Percentiles rank a stretch among this genome's conserved stretches.
phyloP scores from a whole-genome alignment of 1,284 basidiomycete genomes.

The Pholiota adiposa region DNA sequence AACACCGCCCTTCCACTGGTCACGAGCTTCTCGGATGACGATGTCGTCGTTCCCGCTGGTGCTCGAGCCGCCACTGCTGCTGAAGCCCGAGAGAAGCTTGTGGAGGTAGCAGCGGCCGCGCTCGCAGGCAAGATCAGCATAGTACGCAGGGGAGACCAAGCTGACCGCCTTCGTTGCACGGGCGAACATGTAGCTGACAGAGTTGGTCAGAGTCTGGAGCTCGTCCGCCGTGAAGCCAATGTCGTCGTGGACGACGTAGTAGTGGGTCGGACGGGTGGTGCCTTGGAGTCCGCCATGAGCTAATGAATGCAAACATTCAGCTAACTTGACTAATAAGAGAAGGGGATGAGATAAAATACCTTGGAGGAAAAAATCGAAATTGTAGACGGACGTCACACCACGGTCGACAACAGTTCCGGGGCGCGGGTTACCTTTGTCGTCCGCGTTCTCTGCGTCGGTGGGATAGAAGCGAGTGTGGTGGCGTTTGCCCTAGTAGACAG shows the following conservation, averaged over 20 bases:
- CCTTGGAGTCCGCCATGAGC: slow-evolving; percentile 71
- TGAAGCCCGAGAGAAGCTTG: slow-evolving; percentile 63
- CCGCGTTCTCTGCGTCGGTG: slow-evolving; percentile 55
- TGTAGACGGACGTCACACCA: slow-evolving; percentile 69
- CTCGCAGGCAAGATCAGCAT: slow-evolving; percentile 78
- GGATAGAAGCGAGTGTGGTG: slow-evolving; percentile 87
- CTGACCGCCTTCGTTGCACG: slow-evolving; percentile 83
- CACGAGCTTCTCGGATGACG: slow-evolving; percentile 53
- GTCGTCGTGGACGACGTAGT: slow-evolving; percentile 77
- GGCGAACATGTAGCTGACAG: slow-evolving; percentile 75
- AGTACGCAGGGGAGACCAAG: slow-evolving; percentile 78
- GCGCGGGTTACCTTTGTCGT: slow-evolving; percentile 67
- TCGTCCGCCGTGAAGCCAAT: slow-evolving; percentile 69
- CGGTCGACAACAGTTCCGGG: slow-evolving; percentile 79
- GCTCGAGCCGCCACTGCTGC: slow-evolving; percentile 38
- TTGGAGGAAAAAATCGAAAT: slow-evolving; percentile 80
- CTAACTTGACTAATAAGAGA: neutral
- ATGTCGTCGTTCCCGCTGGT: slow-evolving; percentile 53
- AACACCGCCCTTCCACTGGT: slow-evolving; percentile 63
- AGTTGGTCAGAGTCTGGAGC: slow-evolving; percentile 64
- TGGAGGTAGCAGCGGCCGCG: slow-evolving; percentile 77
- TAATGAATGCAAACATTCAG: slow-evolving; percentile 22
- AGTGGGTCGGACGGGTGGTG: slow-evolving; percentile 74
- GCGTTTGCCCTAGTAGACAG: slow-evolving; percentile 56
- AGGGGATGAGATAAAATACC: slow-evolving; percentile 36